phyloP scores from a whole-genome alignment of 2,329 filamentous ascomycete genomes.

The Lachnellula suecica region DNA sequence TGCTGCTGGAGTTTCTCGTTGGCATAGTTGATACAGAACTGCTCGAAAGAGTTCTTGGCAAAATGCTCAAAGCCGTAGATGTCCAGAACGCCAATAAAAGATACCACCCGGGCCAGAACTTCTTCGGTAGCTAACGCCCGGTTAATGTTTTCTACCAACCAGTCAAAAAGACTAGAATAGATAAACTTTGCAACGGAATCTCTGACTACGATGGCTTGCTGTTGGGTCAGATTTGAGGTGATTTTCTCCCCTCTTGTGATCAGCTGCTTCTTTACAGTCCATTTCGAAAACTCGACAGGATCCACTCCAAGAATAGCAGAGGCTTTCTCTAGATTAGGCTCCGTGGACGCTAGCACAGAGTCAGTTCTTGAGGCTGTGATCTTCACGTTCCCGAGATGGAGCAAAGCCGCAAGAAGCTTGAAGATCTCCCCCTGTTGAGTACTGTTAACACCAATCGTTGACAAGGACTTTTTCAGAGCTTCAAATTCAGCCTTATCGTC shows the following conservation, averaged over 20 bases:
- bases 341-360: constrained; percentile 75
- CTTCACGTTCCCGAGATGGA: constrained; percentile 96
- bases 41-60: constrained; percentile 98
- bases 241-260: constrained; percentile 97
- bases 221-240: constrained; percentile 88
- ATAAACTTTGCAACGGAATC: constrained; percentile 99
- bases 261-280: constrained; percentile 99
- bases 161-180: constrained; percentile 97
- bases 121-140: constrained; percentile 84
- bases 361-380: constrained; percentile 89
- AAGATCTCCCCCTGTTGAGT: constrained; percentile 82
- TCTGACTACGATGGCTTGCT: constrained; percentile 89
- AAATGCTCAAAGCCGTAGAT: constrained; percentile 99
- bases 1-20: constrained; percentile 99
- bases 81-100: constrained; percentile 97
- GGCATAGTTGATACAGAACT: constrained; percentile 99
- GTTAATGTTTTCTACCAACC: constrained; percentile 98
- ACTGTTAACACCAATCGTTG: constrained; percentile 79
- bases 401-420: constrained; percentile 81
- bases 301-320: constrained; percentile 87
- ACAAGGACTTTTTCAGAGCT: constrained; percentile 81
- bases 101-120: constrained; percentile 76
- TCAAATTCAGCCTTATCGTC: constrained; percentile 94
- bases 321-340: constrained; percentile 80
- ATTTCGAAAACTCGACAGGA: constrained; percentile 83